Evolutionary conservation across 2,329 filamentous ascomycete species (phyloP).

Genomic region (Alternaria sp.): DNA sequence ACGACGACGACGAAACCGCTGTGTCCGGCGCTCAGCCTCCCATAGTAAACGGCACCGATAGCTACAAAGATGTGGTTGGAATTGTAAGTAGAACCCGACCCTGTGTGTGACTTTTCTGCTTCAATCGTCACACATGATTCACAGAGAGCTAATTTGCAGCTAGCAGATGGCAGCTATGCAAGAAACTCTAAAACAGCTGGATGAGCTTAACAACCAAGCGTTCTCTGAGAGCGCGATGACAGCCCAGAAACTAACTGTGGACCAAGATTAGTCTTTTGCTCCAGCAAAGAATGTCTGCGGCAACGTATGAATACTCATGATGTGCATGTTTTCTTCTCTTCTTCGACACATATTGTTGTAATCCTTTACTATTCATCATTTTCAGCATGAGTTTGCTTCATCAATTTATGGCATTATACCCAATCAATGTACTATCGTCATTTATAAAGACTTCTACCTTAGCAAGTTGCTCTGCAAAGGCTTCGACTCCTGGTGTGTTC

Average conservation of each 20-base stretch:
- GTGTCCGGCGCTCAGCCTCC: constrained; percentile 12
- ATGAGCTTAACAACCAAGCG: constrained; percentile 47
- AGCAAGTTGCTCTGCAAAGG: background rate
- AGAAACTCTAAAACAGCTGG: constrained; percentile 47
- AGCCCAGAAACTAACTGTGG: constrained; percentile 41
- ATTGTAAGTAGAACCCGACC: constrained; percentile 43
- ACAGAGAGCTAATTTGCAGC: constrained; percentile 39
- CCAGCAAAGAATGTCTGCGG: background rate
- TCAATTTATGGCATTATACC: constrained; percentile 21
- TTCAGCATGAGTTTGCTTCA: constrained; percentile 7
- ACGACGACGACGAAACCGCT: constrained; percentile 18
- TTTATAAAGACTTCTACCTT: background rate
- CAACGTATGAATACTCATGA: constrained; percentile 6
- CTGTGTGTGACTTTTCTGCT: constrained; percentile 11
- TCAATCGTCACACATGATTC: background rate
- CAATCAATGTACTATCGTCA: constrained; percentile 10
- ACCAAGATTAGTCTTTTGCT: constrained; percentile 34
- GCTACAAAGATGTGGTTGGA: constrained; percentile 41
- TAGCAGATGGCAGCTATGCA: constrained; percentile 54
- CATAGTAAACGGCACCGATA: constrained; percentile 18
- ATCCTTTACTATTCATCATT: background rate
- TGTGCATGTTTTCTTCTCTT: constrained; percentile 2
- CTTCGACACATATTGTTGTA: background rate
- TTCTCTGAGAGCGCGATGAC: constrained; percentile 48
- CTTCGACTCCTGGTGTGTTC: no score